These are phyloP conservation scores for Nepenthes alata DNA, from an alignment of 179 eudicot genomes.

Conservation along the genomic window DNA sequence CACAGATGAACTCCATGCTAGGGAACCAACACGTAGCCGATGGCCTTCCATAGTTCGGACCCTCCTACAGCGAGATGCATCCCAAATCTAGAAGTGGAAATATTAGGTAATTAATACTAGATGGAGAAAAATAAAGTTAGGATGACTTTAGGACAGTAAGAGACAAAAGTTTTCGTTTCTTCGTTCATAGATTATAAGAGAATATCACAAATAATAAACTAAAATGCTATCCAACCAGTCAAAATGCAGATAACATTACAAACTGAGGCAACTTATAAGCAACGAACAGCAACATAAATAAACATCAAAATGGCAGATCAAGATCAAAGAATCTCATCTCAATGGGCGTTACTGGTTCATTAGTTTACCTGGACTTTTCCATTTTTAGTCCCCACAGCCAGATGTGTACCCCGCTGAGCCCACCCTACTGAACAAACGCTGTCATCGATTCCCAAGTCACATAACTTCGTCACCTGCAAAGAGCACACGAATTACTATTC, in stretches of 20 bases:
- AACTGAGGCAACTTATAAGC: not conserved
- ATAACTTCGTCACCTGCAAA: slow-evolving; percentile 76
- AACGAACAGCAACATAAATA: not conserved
- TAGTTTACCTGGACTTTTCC: slow-evolving; percentile 73
- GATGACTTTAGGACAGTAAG: not conserved
- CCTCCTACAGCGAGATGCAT: slow-evolving; percentile 83
- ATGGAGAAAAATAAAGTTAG: not conserved
- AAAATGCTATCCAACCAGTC: not conserved
- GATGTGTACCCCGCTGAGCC: slow-evolving; percentile 88
- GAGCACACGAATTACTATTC: slow-evolving; percentile 2
- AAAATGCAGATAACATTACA: not conserved
- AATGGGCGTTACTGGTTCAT: not conserved
- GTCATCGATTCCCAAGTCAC: slow-evolving; percentile 86
- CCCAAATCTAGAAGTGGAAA: slow-evolving; percentile 60
- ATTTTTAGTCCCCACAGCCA: slow-evolving; percentile 83
- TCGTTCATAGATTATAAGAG: not conserved
- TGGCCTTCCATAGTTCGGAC: slow-evolving; percentile 92
- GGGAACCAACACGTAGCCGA: slow-evolving; percentile 76
- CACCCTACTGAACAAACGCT: slow-evolving; percentile 94
- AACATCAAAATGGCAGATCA: not conserved
- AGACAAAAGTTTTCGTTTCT: not conserved
- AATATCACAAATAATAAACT: not conserved
- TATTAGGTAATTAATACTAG: slow-evolving; percentile 2
- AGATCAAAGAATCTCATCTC: not conserved
- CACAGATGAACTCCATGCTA: slow-evolving; percentile 87